Conservation (phyloP, 192 early-diverging fungal genomes). For the Coemansia sp. region DNA sequence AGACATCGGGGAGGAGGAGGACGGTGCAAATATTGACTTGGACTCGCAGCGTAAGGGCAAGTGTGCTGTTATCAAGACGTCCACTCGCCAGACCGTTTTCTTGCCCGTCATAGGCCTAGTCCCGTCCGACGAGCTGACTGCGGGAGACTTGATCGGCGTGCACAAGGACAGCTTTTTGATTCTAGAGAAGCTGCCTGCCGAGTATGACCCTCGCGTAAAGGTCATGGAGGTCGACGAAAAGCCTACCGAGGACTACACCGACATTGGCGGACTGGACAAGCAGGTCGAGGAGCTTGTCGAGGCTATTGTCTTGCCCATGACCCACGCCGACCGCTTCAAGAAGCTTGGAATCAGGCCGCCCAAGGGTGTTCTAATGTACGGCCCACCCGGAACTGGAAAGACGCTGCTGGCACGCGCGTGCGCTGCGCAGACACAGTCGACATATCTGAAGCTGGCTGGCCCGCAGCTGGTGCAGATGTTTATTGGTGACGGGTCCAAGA, state of each 20-base stretch:
- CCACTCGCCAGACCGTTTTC: constrained; percentile 95
- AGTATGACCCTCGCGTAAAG: constrained; percentile 98
- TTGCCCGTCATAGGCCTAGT: constrained; percentile 97
- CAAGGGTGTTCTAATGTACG: constrained; percentile 85
- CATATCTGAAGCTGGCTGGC: constrained; percentile 94
- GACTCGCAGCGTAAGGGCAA: constrained; percentile 94
- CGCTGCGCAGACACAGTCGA: constrained; percentile 95
- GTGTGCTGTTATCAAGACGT: constrained; percentile 96
- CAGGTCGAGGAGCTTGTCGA: constrained; percentile 88
- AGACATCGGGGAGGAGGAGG: constrained; percentile 87
- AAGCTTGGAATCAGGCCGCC: constrained; percentile 86
- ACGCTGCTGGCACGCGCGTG: constrained; percentile 97
- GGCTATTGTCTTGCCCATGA: constrained; percentile 86
- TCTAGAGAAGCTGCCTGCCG: constrained; percentile 93
- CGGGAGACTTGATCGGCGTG: constrained; percentile 97
- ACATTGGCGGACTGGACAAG: constrained; percentile 89
- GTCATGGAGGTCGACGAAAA: constrained; percentile 99
- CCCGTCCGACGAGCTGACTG: constrained; percentile 82
- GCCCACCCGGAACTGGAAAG: constrained; percentile 84
- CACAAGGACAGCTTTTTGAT: constrained; percentile 98
- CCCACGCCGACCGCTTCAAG: constrained; percentile 83
- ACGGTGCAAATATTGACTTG: constrained; percentile 92
- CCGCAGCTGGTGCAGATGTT: constrained; percentile 98
- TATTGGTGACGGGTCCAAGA: constrained; percentile 97
- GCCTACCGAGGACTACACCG: constrained; percentile 96